Percentiles rank a stretch among this genome's conserved stretches.
Conservation (phyloP, 306 rosid genomes). For the Inga leiocalycina region DNA sequence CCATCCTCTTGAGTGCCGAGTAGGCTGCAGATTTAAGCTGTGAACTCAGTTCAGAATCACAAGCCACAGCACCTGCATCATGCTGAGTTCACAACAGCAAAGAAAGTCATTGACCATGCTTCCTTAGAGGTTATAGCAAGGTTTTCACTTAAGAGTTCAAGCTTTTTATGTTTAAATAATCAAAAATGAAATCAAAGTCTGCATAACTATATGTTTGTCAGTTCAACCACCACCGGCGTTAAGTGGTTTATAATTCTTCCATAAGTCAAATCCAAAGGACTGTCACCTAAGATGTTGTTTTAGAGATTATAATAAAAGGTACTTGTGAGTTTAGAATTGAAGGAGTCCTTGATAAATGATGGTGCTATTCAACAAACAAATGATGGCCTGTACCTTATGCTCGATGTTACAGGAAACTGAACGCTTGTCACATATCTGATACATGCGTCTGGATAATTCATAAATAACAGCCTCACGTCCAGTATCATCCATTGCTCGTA, state of each 20-base stretch:
- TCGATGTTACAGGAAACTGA: conserved; percentile 84
- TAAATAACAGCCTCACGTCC: conserved; percentile 88
- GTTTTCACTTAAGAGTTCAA: not conserved
- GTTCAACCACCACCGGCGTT: not conserved
- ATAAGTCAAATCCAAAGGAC: not conserved
- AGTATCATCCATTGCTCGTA: conserved; percentile 81
- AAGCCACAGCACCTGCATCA: conserved; percentile 85
- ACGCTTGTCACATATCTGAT: conserved; percentile 81
- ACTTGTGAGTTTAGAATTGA: not conserved
- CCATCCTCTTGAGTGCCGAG: conserved; percentile 67
- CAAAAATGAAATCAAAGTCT: not conserved
- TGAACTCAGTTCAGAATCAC: conserved; percentile 76
- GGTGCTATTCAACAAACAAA: not conserved
- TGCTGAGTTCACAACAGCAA: conserved; percentile 53
- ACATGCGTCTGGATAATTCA: conserved; percentile 69
- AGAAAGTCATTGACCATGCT: not conserved
- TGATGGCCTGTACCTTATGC: conserved; percentile 60
- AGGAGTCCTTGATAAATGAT: not conserved
- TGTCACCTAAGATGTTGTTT: not conserved
- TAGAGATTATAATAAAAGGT: not conserved
- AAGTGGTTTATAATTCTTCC: not conserved
- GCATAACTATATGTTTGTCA: not conserved
- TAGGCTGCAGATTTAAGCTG: conserved; percentile 75
- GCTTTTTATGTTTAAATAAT: not conserved
- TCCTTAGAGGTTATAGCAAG: not conserved